A percentile compares a stretch with the other conserved stretches of the same genome.
Conservation (phyloP, 2,329 filamentous ascomycete genomes). For the Colletotrichum sp. region DNA sequence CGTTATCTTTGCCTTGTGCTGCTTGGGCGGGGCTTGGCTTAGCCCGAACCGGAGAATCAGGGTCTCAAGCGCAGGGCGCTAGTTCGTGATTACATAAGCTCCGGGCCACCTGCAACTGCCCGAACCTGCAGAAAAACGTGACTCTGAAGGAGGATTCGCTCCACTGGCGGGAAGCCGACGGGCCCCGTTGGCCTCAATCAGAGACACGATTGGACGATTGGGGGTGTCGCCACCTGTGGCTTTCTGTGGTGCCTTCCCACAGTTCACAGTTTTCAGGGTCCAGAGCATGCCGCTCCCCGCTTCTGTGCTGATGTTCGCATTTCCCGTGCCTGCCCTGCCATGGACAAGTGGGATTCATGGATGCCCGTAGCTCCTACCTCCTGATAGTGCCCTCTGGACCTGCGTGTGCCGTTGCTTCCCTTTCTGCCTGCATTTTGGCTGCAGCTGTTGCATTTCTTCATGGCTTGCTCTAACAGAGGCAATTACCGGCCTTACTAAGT, state of each 20-base stretch:
- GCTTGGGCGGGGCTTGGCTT: not conserved
- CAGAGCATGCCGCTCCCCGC: not conserved
- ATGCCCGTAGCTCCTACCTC: not conserved
- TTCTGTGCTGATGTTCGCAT: not conserved
- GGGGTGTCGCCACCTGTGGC: not conserved
- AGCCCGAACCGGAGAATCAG: not conserved
- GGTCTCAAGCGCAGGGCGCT: not conserved
- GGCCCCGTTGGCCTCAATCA: not conserved
- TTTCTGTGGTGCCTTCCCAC: not conserved
- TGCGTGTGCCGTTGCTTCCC: not conserved
- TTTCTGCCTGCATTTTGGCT: not conserved
- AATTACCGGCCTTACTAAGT: not conserved
- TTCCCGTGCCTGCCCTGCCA: not conserved
- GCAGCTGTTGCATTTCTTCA: not conserved
- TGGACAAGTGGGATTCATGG: not conserved
- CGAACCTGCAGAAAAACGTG: not conserved
- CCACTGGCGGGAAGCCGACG: not conserved
- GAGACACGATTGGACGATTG: not conserved
- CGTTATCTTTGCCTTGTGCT: not conserved
- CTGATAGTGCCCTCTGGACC: not conserved
- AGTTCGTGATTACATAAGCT: not conserved
- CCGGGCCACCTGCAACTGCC: not conserved
- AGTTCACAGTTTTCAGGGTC: slow-evolving; percentile 11
- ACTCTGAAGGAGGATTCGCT: not conserved
- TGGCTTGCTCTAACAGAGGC: not conserved